phyloP scores from a whole-genome alignment of 176 grass and related monocot species.

The Oryza brachyantha region DNA sequence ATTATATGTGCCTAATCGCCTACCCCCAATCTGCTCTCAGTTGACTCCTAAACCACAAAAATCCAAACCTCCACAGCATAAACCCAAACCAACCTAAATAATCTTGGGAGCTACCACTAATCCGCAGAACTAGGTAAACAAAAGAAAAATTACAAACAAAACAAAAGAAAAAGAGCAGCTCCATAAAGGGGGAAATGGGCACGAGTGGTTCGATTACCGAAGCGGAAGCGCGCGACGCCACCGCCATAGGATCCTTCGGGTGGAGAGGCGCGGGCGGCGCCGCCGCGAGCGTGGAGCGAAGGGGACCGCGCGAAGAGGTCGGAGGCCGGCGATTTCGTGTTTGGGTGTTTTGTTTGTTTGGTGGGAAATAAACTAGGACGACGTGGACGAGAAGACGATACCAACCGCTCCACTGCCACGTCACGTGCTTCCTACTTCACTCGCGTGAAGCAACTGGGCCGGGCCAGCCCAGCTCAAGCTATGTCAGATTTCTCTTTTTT shows the following conservation, averaged over 20 bases:
- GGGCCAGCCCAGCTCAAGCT: no score
- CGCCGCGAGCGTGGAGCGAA: conserved; percentile 6
- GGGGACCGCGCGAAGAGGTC: not conserved
- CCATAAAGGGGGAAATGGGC: not conserved
- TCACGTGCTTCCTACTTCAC: not conserved
- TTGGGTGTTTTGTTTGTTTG: no score
- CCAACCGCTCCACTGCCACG: not conserved
- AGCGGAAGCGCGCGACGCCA: conserved; percentile 36
- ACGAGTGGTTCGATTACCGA: conserved; percentile 56
- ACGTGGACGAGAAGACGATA: not conserved
- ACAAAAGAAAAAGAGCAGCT: not conserved
- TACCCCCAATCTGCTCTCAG: no score
- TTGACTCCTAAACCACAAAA: not conserved
- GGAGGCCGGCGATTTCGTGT: no score
- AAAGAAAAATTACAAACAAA: no score
- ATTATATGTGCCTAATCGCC: not conserved
- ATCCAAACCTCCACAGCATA: not conserved
- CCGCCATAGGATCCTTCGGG: conserved; percentile 29
- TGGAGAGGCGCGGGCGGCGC: not conserved
- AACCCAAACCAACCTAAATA: no score
- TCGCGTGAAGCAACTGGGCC: no score
- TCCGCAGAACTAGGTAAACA: not conserved
- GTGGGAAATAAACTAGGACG: conserved; percentile 24
- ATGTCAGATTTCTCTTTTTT: no score
- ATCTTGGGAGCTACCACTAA: no score